Percentiles rank a stretch among this genome's conserved stretches.
Evolutionary conservation across 495 filamentous ascomycete genomes (phyloP).

Genomic region (Penicillium samsonianum): DNA sequence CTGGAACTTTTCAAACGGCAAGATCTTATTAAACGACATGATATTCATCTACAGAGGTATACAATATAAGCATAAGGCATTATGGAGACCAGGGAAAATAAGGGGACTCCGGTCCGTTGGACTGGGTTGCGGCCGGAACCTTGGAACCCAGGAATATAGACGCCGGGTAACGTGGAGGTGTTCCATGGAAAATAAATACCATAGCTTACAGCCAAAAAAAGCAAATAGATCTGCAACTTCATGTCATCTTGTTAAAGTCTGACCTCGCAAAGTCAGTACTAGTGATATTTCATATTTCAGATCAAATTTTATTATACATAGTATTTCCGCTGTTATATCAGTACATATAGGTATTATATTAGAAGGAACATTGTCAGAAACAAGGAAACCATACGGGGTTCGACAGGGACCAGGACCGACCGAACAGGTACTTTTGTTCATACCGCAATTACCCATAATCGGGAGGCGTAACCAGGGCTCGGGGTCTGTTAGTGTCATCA

Average conservation of each 20-base stretch:
- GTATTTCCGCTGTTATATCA: too few relatives aligned
- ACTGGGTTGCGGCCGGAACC: constrained; percentile 19
- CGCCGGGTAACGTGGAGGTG: constrained; percentile 19
- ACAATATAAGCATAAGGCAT: background rate
- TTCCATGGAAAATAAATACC: constrained; percentile 14
- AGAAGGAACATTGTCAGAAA: too few relatives aligned
- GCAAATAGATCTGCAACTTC: constrained; percentile 1
- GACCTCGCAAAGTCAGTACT: too few relatives aligned
- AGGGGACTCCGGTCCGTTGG: constrained; percentile 26
- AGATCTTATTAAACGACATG: too few relatives aligned
- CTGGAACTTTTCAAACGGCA: background rate
- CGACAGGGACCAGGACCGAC: background rate
- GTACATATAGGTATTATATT: too few relatives aligned
- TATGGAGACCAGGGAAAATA: constrained; percentile 13
- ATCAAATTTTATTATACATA: background rate
- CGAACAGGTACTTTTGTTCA: constrained; percentile 6
- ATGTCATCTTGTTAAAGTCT: background rate
- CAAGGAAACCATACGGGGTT: background rate
- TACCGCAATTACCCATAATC: constrained; percentile 5
- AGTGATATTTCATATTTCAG: background rate
- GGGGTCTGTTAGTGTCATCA: constrained; percentile 5
- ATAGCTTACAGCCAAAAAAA: constrained; percentile 11
- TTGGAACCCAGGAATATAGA: constrained; percentile 10
- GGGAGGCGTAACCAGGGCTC: constrained; percentile 10
- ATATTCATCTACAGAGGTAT: background rate